Evolutionary conservation across 441 rosid species (phyloP).

Genomic region (Pelargonium citronellum): DNA sequence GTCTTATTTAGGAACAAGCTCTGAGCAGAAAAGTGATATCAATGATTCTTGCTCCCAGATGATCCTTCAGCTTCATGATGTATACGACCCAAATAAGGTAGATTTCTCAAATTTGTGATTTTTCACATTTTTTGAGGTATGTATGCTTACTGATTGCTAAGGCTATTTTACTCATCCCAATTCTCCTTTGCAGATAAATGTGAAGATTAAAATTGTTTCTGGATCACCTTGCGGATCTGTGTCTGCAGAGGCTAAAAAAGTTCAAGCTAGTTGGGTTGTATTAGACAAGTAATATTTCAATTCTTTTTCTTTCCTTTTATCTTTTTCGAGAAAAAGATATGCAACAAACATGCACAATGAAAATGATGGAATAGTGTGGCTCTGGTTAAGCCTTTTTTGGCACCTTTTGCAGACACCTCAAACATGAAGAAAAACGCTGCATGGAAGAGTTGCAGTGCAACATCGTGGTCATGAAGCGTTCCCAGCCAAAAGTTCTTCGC

Average conservation of each 20-base stretch:
- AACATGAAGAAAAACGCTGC: conserved; percentile 71
- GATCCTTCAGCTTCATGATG: conserved; percentile 92
- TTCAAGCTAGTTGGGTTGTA: conserved; percentile 83
- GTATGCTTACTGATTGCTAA: not conserved
- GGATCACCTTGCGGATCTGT: conserved; percentile 79
- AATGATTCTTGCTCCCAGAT: conserved; percentile 83
- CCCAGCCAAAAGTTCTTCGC: conserved; percentile 86
- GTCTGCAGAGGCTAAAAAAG: conserved; percentile 79
- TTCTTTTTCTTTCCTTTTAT: not conserved
- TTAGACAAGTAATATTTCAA: conserved; percentile 70
- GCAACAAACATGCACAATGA: not conserved
- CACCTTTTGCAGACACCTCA: conserved; percentile 42
- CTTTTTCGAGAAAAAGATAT: conserved; percentile 7
- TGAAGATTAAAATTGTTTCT: conserved; percentile 86
- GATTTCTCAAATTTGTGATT: not conserved
- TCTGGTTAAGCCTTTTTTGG: not conserved
- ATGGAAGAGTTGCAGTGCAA: conserved; percentile 91
- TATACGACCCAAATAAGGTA: conserved; percentile 94
- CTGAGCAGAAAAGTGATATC: conserved; percentile 67
- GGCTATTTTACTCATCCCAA: not conserved
- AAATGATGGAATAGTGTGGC: not conserved
- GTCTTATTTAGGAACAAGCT: conserved; percentile 51
- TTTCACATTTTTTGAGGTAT: not conserved
- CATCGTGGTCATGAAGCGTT: conserved; percentile 86
- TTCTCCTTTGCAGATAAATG: conserved; percentile 53